These are phyloP conservation scores for Bisporella sp. DNA, from an alignment of 2,329 filamentous ascomycete genomes.

Conservation along the genomic window DNA sequence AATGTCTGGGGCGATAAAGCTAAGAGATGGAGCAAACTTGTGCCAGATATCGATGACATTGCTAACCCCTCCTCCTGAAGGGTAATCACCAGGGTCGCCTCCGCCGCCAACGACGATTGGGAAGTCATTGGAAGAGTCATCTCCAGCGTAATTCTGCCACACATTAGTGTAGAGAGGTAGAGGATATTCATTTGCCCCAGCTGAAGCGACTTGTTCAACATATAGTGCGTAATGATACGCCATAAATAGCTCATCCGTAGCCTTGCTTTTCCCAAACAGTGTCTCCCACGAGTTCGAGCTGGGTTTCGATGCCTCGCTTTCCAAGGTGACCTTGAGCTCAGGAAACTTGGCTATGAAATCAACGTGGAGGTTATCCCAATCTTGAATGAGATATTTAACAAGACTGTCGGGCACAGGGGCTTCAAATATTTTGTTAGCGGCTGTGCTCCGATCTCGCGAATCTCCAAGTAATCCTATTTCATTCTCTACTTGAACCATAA, in stretches of 20 bases:
- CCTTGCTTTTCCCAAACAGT: slow-evolving; percentile 31
- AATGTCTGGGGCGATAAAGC: slow-evolving; percentile 34
- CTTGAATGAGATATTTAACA: slow-evolving; percentile 21
- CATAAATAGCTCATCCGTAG: slow-evolving; percentile 41
- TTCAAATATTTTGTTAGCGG: slow-evolving; percentile 35
- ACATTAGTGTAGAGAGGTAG: slow-evolving; percentile 39
- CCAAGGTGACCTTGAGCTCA: neutral
- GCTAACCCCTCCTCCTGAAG: slow-evolving; percentile 37
- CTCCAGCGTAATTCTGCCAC: slow-evolving; percentile 35
- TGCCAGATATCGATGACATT: slow-evolving; percentile 40
- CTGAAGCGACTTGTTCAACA: slow-evolving; percentile 32
- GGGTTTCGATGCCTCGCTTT: neutral
- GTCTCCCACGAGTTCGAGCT: slow-evolving; percentile 29
- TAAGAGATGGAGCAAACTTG: slow-evolving; percentile 34
- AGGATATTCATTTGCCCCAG: slow-evolving; percentile 33
- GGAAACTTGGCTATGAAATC: slow-evolving; percentile 11
- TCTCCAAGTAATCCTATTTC: slow-evolving; percentile 46
- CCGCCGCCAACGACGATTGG: slow-evolving; percentile 37
- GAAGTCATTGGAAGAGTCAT: slow-evolving; percentile 19
- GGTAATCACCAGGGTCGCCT: slow-evolving; percentile 36
- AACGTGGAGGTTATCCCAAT: slow-evolving; percentile 23
- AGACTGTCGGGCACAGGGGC: slow-evolving; percentile 31
- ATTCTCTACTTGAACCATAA: slow-evolving; percentile 54
- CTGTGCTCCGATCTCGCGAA: slow-evolving; percentile 38
- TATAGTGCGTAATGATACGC: slow-evolving; percentile 37